Base-by-base conservation (phyloP, 306 rosid species). In the Vachellia collinsii region DNA sequence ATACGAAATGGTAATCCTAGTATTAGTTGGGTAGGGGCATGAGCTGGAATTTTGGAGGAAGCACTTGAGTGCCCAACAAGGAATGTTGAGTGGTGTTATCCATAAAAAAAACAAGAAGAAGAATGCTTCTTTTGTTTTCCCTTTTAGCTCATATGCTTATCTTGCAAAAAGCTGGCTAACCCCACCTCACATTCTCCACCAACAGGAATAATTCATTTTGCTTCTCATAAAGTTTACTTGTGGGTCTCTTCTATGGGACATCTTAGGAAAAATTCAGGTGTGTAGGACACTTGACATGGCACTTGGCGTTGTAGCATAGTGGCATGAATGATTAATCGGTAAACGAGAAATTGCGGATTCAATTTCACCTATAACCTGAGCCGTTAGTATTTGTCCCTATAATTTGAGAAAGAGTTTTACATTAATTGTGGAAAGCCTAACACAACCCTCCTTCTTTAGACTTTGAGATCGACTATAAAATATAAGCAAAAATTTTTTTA, bases 11-110 rank as follows among this genome's bases (percentile, higher is more conserved):
- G n/a, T 48, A 46, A 46, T 46, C 1, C 34, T 29, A 58, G 11
- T 58, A 20, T 7, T 8, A 48, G 17, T 25, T 13, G 1, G 70
- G 19, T 25, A 10, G 23, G 48, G n/a, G 46, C 14, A 13, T 75
- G 77, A 58, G 83, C 80, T 69, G 77, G 74, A 78, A 78, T n/a
- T 46, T 62, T 17, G 64, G 14, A 58, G 34, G 67, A 69, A 6
- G 50, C 50, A 37, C 23, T 74, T 79, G 86, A 79, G 77, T 59
- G 77, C 8, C 65, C 38, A 79, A 75, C 83, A 74, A 74, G 83
- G 51, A 73, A 75, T 47, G 68, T 50, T 67, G 63, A 50, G 74
- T 14, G 43, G 47, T 74, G 4, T 62, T 65, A 37, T 65, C 71
- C 71, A 17, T 6, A 2, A 12, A 12, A 23, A 23, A 44, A 4